Conservation (phyloP, 192 early-diverging fungal genomes). For the Rhizophagus clarus region DNA sequence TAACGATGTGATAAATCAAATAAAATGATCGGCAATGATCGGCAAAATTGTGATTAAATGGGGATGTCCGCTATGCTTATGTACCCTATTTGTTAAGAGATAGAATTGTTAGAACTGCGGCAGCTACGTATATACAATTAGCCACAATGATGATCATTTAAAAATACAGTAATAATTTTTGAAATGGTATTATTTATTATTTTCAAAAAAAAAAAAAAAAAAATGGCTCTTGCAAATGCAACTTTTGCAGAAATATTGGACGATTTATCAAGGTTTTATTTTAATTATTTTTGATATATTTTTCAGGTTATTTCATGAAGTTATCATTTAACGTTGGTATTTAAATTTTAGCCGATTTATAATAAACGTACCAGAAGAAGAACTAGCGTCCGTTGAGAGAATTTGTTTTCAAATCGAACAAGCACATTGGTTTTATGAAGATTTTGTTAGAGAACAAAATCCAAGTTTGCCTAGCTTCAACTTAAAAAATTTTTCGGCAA, state of each 20-base stretch:
- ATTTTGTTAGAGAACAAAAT: constrained; percentile 91
- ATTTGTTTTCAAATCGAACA: constrained; percentile 99
- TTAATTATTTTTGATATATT: not conserved
- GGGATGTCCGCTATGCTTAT: too few species aligned
- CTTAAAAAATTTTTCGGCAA: constrained; percentile 81
- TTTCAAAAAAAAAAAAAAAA: not conserved
- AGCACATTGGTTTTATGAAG: constrained; percentile 99
- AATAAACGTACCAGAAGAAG: constrained; percentile 96
- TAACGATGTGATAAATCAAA: too few species aligned
- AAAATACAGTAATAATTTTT: too few species aligned
- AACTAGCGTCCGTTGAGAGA: constrained; percentile 89
- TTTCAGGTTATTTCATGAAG: not conserved
- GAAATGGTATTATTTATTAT: not conserved
- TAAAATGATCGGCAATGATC: too few species aligned
- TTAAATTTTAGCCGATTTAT: constrained; percentile 81
- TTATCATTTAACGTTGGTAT: not conserved
- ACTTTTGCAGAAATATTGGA: constrained; percentile 84
- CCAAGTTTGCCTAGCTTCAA: constrained; percentile 79
- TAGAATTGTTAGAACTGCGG: too few species aligned
- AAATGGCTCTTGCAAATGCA: constrained; percentile 60
- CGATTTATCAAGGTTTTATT: constrained; percentile 79
- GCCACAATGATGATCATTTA: too few species aligned
- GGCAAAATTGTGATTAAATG: too few species aligned
- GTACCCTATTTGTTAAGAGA: too few species aligned
- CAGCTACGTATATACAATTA: too few species aligned